A percentile compares a stretch with the other conserved stretches of the same genome.
These are phyloP conservation scores for Fusarium sororula DNA, from an alignment of 2,329 filamentous ascomycete genomes.

Conservation along the genomic window DNA sequence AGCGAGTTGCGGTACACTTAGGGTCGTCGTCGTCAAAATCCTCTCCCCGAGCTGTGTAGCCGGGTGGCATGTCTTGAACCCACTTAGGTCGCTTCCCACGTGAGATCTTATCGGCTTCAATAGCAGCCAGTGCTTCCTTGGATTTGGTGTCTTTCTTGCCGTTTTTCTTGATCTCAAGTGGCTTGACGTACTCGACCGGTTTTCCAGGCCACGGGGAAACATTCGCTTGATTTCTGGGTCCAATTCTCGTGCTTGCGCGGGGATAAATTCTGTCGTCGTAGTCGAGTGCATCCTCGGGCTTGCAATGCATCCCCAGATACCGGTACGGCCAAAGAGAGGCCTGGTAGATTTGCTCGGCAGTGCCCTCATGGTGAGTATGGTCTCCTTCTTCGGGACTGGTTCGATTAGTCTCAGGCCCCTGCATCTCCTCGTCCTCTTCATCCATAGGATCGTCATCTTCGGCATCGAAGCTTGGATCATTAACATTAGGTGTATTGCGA, in stretches of 20 bases:
- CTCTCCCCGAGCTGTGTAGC: conserved; percentile 85
- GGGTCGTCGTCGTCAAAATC: conserved; percentile 77
- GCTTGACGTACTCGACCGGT: conserved; percentile 90
- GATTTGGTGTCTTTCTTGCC: conserved; percentile 82
- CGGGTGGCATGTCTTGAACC: conserved; percentile 89
- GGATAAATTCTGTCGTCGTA: conserved; percentile 98
- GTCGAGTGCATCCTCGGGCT: conserved; percentile 93
- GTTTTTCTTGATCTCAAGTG: conserved; percentile 84
- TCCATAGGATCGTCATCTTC: conserved; percentile 71
- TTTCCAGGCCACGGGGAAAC: conserved; percentile 86
- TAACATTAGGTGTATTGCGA: conserved; percentile 80
- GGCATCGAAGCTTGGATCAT: conserved; percentile 72
- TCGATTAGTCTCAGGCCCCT: conserved; percentile 64
- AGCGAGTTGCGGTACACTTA: conserved; percentile 75
- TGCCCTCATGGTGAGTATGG: conserved; percentile 65
- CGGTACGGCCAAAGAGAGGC: conserved; percentile 96
- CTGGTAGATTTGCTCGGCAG: conserved; percentile 88
- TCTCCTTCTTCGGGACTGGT: conserved; percentile 72
- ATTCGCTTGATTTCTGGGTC: conserved; percentile 89
- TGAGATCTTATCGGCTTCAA: conserved; percentile 83
- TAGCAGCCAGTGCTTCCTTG: conserved; percentile 80
- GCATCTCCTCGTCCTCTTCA: conserved; percentile 77
- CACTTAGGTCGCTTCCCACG: conserved; percentile 88
- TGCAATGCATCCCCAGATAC: conserved; percentile 94
- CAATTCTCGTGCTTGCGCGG: conserved; percentile 89